Conservation (phyloP, 2,329 filamentous ascomycete genomes). For the Aurifilum marmelostoma region DNA sequence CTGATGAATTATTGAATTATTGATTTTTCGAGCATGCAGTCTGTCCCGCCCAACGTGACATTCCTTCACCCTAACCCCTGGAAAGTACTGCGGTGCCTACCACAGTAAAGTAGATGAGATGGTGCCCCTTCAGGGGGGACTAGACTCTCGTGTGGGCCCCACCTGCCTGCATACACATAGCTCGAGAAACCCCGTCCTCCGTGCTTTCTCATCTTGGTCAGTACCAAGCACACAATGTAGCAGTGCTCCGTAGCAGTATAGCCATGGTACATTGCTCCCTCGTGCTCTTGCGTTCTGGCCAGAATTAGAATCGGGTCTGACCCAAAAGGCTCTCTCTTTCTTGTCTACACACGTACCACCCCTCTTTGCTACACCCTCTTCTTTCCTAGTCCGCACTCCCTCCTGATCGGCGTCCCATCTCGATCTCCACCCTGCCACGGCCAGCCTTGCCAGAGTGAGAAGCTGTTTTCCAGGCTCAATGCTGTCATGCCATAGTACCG, state of each 20-base stretch:
- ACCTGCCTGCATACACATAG: not conserved
- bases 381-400: not conserved
- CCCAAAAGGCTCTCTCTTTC: not conserved
- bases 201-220: not conserved
- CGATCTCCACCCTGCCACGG: not conserved
- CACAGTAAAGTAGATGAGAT: not conserved
- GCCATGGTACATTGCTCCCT: not conserved
- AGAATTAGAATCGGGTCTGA: not conserved
- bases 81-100: not conserved
- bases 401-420: not conserved
- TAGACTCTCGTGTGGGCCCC: not conserved
- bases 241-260: not conserved
- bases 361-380: too few species aligned
- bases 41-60: not conserved
- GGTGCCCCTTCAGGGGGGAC: not conserved
- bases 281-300: not conserved
- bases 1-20: slow-evolving; percentile 18
- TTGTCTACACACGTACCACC: too few species aligned
- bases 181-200: not conserved
- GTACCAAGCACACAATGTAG: not conserved
- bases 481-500: too few species aligned
- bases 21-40: slow-evolving; percentile 2
- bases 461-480: not conserved
- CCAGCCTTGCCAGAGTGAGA: not conserved
- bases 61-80: too few species aligned